phyloP scores from a whole-genome alignment of 768 basidiomycete species.

The Mycena indigotica region DNA sequence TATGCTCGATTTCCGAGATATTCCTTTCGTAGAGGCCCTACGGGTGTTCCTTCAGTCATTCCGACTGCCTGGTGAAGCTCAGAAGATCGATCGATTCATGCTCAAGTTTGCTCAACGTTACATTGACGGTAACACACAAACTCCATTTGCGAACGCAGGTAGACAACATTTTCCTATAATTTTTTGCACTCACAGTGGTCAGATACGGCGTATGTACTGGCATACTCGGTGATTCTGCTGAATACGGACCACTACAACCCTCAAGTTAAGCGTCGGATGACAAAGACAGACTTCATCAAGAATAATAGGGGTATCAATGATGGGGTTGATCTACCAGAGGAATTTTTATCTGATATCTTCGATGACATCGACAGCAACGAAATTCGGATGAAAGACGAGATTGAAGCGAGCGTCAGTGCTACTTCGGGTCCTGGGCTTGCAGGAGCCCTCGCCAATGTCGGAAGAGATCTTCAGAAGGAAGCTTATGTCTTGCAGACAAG shows the following conservation, averaged over 20 bases:
- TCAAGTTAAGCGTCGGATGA: conserved; percentile 93
- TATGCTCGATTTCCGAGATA: conserved; percentile 79
- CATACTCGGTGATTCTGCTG: conserved; percentile 93
- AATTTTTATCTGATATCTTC: conserved; percentile 74
- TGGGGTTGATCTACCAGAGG: conserved; percentile 83
- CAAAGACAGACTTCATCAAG: conserved; percentile 85
- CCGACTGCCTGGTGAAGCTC: conserved; percentile 94
- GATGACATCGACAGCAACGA: conserved; percentile 92
- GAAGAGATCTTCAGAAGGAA: conserved; percentile 92
- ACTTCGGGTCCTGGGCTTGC: conserved; percentile 71
- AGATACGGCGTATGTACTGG: conserved; percentile 94
- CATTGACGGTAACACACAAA: conserved; percentile 83
- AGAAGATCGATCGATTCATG: conserved; percentile 99
- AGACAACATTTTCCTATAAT: conserved; percentile 27
- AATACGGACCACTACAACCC: conserved; percentile 98
- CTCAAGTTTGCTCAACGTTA: conserved; percentile 98
- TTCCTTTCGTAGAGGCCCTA: conserved; percentile 86
- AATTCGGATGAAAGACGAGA: conserved; percentile 98
- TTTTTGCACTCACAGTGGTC: neutral
- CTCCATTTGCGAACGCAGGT: conserved; percentile 94
- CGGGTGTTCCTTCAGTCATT: conserved; percentile 91
- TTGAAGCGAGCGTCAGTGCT: conserved; percentile 59
- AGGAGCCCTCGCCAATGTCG: conserved; percentile 83
- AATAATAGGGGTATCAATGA: conserved; percentile 99
- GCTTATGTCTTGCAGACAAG: conserved; percentile 94